phyloP scores from a whole-genome alignment of 179 eudicot species.

The Gypsophila paniculata region DNA sequence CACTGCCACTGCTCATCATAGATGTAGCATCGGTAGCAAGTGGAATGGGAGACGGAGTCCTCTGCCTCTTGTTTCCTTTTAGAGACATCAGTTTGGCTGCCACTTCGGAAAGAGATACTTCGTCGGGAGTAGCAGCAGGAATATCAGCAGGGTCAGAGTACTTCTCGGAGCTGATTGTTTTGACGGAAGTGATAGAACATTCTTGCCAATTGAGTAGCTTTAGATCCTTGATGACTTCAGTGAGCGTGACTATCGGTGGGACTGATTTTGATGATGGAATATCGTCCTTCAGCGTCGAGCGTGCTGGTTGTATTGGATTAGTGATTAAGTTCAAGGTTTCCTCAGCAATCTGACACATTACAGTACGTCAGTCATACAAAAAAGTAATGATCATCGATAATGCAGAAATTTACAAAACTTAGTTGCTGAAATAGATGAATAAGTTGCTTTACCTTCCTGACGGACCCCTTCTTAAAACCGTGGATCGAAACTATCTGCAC shows the following conservation, averaged over 20 bases:
- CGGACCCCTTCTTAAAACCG: constrained; percentile 16
- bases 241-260: constrained; percentile 8
- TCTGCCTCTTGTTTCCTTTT: constrained; percentile 10
- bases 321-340: constrained; percentile 21
- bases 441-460: constrained; percentile 20
- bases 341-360: constrained; percentile 14
- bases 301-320: constrained; percentile 23
- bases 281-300: constrained; percentile 23
- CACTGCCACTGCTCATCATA: constrained; percentile 9
- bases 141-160: neutral
- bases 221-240: constrained; percentile 27
- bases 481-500: constrained; percentile 31
- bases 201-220: constrained; percentile 28
- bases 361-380: neutral
- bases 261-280: constrained; percentile 13
- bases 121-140: neutral
- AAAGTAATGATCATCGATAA: neutral
- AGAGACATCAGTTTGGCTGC: constrained; percentile 6
- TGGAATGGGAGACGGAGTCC: neutral
- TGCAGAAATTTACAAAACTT: neutral
- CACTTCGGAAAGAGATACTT: neutral
- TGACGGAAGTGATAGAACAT: constrained; percentile 24
- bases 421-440: no score
- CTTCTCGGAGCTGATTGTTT: constrained; percentile 17
- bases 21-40: neutral